Conservation (phyloP, 805 yeast species). For the Saccharomycopsis lassenensis region DNA sequence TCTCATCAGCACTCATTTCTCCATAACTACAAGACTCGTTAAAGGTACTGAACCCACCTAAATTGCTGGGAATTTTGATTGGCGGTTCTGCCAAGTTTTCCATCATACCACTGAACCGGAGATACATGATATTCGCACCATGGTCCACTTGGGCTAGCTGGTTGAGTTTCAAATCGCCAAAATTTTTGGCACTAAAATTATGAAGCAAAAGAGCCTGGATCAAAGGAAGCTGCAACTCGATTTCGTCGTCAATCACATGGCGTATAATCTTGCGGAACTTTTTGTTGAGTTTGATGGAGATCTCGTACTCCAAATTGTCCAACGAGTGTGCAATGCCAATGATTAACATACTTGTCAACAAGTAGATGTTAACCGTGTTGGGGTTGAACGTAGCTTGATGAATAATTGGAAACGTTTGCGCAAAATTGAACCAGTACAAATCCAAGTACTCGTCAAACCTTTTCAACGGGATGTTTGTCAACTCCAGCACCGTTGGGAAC, state of each 20-base stretch:
- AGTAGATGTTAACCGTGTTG: slow-evolving; percentile 8
- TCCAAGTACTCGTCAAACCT: slow-evolving; percentile 11
- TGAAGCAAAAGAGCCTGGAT: slow-evolving; percentile 11
- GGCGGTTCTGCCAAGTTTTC: slow-evolving; percentile 11
- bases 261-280: slow-evolving; percentile 5
- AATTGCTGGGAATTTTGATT: slow-evolving; percentile 3
- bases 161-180: slow-evolving; percentile 11
- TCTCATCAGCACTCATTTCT: slow-evolving; percentile 3
- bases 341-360: slow-evolving; percentile 11
- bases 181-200: slow-evolving; percentile 12
- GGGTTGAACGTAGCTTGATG: slow-evolving; percentile 16
- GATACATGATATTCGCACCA: slow-evolving; percentile 12
- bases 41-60: background rate
- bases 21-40: background rate
- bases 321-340: slow-evolving; percentile 13
- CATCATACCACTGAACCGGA: slow-evolving; percentile 10
- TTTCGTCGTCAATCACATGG: slow-evolving; percentile 5
- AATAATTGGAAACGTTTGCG: slow-evolving; percentile 14
- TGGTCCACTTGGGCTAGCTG: slow-evolving; percentile 15
- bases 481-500: background rate
- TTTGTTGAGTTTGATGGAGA: slow-evolving; percentile 4
- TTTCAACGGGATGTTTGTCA: slow-evolving; percentile 3
- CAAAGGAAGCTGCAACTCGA: slow-evolving; percentile 4
- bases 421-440: slow-evolving; percentile 15
- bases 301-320: slow-evolving; percentile 8